phyloP scores from a whole-genome alignment of 2,329 filamentous ascomycete genomes.

The Ramularia collo-cygni region DNA sequence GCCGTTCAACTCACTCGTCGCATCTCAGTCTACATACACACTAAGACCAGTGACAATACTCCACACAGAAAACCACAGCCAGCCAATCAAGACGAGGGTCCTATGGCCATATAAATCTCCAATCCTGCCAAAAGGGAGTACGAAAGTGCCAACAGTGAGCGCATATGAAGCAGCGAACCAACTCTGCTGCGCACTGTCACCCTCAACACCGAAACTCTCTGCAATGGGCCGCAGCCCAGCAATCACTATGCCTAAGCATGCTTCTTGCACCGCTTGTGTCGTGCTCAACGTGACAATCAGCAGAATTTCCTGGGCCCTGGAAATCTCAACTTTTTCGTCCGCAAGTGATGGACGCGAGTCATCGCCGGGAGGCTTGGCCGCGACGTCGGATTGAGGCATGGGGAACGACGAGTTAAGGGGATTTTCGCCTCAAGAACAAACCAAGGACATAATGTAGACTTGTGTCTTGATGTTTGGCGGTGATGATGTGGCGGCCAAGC shows the following conservation, averaged over 20 bases:
- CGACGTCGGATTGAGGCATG: too few relatives aligned
- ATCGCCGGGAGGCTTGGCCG: too few relatives aligned
- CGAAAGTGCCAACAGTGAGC: slow-evolving; percentile 8
- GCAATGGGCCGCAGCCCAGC: neutral
- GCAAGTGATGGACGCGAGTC: too few relatives aligned
- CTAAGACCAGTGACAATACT: slow-evolving; percentile 6
- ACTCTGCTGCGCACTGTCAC: neutral
- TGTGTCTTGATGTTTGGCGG: too few relatives aligned
- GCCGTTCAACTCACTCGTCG: neutral
- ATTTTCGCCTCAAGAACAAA: too few relatives aligned
- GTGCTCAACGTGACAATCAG: neutral
- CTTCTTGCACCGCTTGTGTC: slow-evolving; percentile 1
- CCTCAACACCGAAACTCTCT: neutral
- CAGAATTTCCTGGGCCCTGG: neutral
- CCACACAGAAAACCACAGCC: slow-evolving; percentile 6
- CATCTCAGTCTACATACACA: neutral
- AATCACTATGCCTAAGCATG: slow-evolving; percentile 1
- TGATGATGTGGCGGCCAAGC: too few relatives aligned
- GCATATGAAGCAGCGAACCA: slow-evolving; percentile 13
- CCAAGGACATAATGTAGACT: too few relatives aligned
- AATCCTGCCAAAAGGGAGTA: slow-evolving; percentile 6
- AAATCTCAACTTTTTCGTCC: too few relatives aligned
- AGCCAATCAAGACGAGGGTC: slow-evolving; percentile 6
- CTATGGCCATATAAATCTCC: slow-evolving; percentile 12
- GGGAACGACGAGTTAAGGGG: too few relatives aligned